Evolutionary conservation across 352 stramenopile genomes (phyloP).

Genomic region (Achlya hypogyna): DNA sequence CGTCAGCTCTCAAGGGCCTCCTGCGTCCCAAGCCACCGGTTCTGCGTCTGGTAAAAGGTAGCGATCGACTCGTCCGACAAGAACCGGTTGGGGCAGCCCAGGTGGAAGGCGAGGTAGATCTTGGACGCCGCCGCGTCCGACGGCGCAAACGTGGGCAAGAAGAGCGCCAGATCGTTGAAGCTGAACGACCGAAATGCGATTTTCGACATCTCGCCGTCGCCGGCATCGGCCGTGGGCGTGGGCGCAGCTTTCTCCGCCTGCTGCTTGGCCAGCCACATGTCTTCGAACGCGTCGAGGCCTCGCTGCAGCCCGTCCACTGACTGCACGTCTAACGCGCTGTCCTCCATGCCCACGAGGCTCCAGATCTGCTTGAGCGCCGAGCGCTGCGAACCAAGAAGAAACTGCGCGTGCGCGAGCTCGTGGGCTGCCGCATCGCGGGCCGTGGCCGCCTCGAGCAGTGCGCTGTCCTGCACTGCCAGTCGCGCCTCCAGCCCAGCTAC

Average conservation of each 20-base stretch:
- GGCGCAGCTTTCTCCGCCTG: background rate
- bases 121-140: conserved; percentile 55
- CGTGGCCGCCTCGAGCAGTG: background rate
- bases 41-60: conserved; percentile 75
- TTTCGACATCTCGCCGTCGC: conserved; percentile 37
- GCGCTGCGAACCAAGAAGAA: conserved; percentile 15
- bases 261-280: conserved; percentile 15
- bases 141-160: conserved; percentile 72
- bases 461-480: background rate
- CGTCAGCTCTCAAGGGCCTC: background rate
- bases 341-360: conserved; percentile 1
- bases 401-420: conserved; percentile 1
- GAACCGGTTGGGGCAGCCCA: conserved; percentile 78
- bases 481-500: conserved; percentile 69
- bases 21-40: conserved; percentile 39
- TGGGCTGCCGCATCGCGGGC: background rate
- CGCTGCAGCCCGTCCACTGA: conserved; percentile 5
- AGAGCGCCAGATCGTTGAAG: conserved; percentile 74
- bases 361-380: conserved; percentile 15
- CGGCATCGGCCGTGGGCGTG: background rate
- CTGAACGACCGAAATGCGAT: conserved; percentile 81
- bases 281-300: conserved; percentile 9
- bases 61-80: conserved; percentile 83
- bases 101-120: conserved; percentile 81
- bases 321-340: background rate